These are phyloP conservation scores for Aquanectria penicillioides DNA, from an alignment of 2,329 filamentous ascomycete species.

Conservation along the genomic window DNA sequence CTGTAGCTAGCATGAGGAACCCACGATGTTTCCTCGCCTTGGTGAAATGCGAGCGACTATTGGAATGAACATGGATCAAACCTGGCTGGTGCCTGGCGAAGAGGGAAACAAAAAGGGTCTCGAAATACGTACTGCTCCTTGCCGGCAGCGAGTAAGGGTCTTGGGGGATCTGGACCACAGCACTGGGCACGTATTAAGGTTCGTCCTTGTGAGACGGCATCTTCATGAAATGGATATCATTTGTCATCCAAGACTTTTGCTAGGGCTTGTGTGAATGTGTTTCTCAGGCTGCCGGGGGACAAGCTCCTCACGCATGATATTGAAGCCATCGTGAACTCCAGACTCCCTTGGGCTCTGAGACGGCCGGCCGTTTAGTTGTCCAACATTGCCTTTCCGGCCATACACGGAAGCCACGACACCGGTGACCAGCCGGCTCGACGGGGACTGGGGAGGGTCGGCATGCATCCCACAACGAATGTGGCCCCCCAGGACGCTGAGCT, in stretches of 20 bases:
- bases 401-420: not conserved
- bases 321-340: conserved; percentile 2
- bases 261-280: not conserved
- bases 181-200: conserved; percentile 11
- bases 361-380: not conserved
- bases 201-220: conserved; percentile 25
- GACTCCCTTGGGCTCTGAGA: not conserved
- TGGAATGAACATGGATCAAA: conserved; percentile 35
- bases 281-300: not conserved
- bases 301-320: not conserved
- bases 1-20: conserved; percentile 32
- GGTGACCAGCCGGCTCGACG: not conserved
- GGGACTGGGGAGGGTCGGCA: conserved; percentile 17
- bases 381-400: not conserved
- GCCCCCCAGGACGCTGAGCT: conserved; percentile 7
- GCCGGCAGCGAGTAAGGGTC: too few species aligned
- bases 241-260: conserved; percentile 22
- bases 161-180: conserved; percentile 2
- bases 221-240: conserved; percentile 28
- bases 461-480: conserved; percentile 5
- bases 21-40: conserved; percentile 27
- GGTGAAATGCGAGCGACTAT: conserved; percentile 40
- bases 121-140: too few species aligned
- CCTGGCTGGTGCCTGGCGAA: not conserved
- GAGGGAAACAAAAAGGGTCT: too few species aligned